These are phyloP conservation scores for Sphagnum magellanicum DNA, from an alignment of 228 moss, liverwort and hornwort genomes.

Conservation along the genomic window DNA sequence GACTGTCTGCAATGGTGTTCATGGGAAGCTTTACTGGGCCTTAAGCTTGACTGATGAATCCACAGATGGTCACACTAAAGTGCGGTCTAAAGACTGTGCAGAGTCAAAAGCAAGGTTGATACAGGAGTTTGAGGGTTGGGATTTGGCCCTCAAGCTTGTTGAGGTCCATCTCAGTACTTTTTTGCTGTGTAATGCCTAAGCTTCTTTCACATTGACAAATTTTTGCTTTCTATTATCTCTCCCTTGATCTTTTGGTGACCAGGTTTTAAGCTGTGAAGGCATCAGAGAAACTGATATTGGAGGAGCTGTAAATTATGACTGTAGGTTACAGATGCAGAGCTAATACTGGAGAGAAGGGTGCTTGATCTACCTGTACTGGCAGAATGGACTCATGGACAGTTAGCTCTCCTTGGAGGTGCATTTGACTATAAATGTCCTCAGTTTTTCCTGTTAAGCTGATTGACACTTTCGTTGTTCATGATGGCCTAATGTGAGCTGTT, in stretches of 20 bases:
- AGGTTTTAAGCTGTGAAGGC: too few relatives aligned
- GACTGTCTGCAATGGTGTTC: constrained; percentile 48
- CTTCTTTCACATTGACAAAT: too few relatives aligned
- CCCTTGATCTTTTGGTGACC: too few relatives aligned
- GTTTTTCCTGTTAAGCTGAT: too few relatives aligned
- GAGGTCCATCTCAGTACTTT: constrained; percentile 6
- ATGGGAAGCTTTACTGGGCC: constrained; percentile 51
- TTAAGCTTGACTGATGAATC: constrained; percentile 41
- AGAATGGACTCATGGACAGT: constrained; percentile 38
- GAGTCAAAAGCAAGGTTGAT: constrained; percentile 48
- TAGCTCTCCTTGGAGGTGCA: constrained; percentile 46
- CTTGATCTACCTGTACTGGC: constrained; percentile 51
- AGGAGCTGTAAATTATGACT: too few relatives aligned
- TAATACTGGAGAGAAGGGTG: constrained; percentile 55
- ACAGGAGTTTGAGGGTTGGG: constrained; percentile 43
- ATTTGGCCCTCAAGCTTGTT: constrained; percentile 45
- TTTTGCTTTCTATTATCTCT: too few relatives aligned
- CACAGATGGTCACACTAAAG: constrained; percentile 45
- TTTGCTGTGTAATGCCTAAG: too few relatives aligned
- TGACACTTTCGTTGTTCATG: too few relatives aligned
- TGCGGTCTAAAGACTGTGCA: constrained; percentile 29
- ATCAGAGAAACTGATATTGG: too few relatives aligned
- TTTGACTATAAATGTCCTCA: too few relatives aligned
- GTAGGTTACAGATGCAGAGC: constrained; percentile 27
- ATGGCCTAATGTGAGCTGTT: too few relatives aligned